Conservation (phyloP, 1,284 basidiomycete species). For the Blastosporella zonata region DNA sequence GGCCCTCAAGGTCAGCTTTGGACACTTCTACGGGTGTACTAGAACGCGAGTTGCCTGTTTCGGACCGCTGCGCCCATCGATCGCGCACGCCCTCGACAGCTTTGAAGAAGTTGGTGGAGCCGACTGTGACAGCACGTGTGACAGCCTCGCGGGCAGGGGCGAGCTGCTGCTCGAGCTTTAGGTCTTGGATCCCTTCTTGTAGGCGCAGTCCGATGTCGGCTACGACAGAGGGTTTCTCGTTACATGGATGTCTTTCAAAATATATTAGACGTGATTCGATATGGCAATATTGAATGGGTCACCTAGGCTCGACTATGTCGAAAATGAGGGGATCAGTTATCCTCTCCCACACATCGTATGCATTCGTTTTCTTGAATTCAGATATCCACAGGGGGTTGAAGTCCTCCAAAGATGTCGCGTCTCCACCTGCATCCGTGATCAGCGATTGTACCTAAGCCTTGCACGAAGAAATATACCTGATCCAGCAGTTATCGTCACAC, state of each 20-base stretch:
- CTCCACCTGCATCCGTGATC: slow-evolving; percentile 25
- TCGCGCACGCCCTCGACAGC: slow-evolving; percentile 85
- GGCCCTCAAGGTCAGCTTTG: slow-evolving; percentile 39
- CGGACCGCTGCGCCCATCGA: slow-evolving; percentile 57
- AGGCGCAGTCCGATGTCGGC: slow-evolving; percentile 87
- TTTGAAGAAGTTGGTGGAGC: slow-evolving; percentile 82
- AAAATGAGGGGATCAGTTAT: slow-evolving; percentile 88
- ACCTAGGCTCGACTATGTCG: slow-evolving; percentile 90
- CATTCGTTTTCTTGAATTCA: slow-evolving; percentile 81
- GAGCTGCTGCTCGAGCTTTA: slow-evolving; percentile 86
- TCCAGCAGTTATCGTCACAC: slow-evolving; percentile 63
- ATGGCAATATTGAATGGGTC: slow-evolving; percentile 22
- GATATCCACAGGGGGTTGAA: slow-evolving; percentile 84
- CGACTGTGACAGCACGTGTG: slow-evolving; percentile 66
- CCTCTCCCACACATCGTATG: slow-evolving; percentile 84
- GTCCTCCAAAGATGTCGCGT: slow-evolving; percentile 50
- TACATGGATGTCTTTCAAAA: slow-evolving; percentile 74
- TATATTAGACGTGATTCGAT: not conserved
- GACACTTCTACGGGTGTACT: slow-evolving; percentile 48
- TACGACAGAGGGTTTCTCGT: slow-evolving; percentile 83
- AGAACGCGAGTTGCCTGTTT: slow-evolving; percentile 30
- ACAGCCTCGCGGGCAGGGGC: slow-evolving; percentile 87
- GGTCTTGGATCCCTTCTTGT: slow-evolving; percentile 86
- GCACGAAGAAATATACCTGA: slow-evolving; percentile 38
- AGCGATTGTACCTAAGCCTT: slow-evolving; percentile 5